Percentiles rank a stretch among this genome's conserved stretches.
Evolutionary conservation across 192 early-diverging fungal species (phyloP).

Genomic region (Coemansia furcata): DNA sequence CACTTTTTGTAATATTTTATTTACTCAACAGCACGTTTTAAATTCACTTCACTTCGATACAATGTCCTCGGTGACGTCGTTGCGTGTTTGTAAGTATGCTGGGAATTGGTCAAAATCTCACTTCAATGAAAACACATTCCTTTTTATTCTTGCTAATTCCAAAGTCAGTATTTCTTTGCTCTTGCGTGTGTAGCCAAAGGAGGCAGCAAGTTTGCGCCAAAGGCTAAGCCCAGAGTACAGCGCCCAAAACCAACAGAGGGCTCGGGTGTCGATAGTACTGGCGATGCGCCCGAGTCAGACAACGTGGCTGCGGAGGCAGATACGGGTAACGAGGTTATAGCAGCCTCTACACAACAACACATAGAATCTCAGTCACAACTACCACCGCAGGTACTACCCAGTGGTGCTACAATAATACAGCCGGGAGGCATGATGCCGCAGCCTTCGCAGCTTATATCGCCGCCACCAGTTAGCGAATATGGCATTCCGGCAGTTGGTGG

Average conservation of each 20-base stretch:
- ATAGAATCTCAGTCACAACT: slow-evolving; percentile 5
- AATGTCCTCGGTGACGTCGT: slow-evolving; percentile 34
- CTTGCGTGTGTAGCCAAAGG: slow-evolving; percentile 28
- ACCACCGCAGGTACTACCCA: background rate
- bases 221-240: slow-evolving; percentile 29
- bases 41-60: background rate
- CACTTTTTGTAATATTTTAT: background rate
- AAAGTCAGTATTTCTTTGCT: background rate
- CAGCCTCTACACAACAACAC: background rate
- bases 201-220: slow-evolving; percentile 38
- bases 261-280: background rate
- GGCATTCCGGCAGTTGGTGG: background rate
- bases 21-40: background rate
- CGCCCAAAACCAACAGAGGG: slow-evolving; percentile 7
- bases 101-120: background rate
- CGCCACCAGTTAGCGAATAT: background rate
- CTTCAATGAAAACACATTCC: background rate
- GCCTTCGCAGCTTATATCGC: background rate
- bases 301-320: background rate
- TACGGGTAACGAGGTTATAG: background rate
- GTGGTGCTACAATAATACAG: background rate
- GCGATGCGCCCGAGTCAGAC: background rate
- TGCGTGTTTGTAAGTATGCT: slow-evolving; percentile 34
- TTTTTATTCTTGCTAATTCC: background rate
- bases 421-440: background rate